Conservation (phyloP, 2,329 filamentous ascomycete genomes). For the Verticillium tricorpus region DNA sequence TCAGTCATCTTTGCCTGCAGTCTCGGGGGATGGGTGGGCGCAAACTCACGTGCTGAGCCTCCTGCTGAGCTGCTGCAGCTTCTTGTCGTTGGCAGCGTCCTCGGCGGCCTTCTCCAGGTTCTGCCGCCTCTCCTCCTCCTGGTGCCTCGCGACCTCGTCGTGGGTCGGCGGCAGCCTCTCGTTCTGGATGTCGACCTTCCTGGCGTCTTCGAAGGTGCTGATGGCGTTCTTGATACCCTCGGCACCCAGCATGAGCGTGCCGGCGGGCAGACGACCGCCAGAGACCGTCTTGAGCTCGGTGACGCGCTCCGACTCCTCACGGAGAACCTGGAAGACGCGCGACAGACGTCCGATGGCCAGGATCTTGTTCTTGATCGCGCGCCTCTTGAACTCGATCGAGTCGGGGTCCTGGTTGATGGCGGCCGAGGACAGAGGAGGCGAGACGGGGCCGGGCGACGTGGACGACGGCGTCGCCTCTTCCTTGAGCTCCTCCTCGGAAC, state of each 20-base stretch:
- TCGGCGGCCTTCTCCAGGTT: constrained; percentile 81
- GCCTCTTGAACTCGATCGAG: constrained; percentile 87
- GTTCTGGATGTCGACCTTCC: constrained; percentile 96
- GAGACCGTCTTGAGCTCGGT: constrained; percentile 97
- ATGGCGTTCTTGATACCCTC: constrained; percentile 99
- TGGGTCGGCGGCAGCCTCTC: constrained; percentile 88
- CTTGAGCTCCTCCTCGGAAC: constrained; percentile 97
- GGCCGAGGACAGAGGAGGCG: constrained; percentile 59
- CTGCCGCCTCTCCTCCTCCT: constrained; percentile 73
- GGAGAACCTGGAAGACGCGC: constrained; percentile 95
- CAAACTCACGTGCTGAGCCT: constrained; percentile 91
- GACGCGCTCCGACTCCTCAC: constrained; percentile 94
- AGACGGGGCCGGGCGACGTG: constrained; percentile 64
- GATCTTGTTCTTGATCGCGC: constrained; percentile 99
- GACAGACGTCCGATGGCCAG: constrained; percentile 94
- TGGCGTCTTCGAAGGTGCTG: constrained; percentile 90
- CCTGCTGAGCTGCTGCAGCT: constrained; percentile 79
- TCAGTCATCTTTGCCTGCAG: background rate
- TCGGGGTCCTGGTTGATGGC: constrained; percentile 62
- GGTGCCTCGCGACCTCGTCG: constrained; percentile 83
- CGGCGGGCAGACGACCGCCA: constrained; percentile 85
- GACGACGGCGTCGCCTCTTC: constrained; percentile 77
- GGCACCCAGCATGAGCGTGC: constrained; percentile 94
- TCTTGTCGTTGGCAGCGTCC: constrained; percentile 89
- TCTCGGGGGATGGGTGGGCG: background rate